A percentile compares a stretch with the other conserved stretches of the same genome.
These are phyloP conservation scores for Elaeagnus macrophylla DNA, from an alignment of 306 rosid species.

Conservation along the genomic window DNA sequence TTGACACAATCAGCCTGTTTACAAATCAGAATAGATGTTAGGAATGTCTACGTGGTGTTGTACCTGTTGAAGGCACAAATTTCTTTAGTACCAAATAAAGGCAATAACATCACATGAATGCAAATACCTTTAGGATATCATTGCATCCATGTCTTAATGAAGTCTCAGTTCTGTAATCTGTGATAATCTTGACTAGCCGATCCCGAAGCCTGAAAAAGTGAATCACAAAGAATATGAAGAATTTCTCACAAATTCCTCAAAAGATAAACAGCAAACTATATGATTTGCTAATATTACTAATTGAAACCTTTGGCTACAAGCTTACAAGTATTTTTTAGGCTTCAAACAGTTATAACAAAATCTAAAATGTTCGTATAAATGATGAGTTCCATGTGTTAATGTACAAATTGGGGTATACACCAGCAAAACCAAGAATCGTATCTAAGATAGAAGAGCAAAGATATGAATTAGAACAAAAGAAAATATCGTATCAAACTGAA, in stretches of 20 bases:
- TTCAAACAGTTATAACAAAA: too few relatives aligned
- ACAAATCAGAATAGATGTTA: constrained; percentile 20
- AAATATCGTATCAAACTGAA: constrained; percentile 10
- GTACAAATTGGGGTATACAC: background rate
- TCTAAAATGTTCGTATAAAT: too few relatives aligned
- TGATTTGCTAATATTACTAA: background rate
- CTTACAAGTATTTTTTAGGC: too few relatives aligned
- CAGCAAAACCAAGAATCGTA: background rate
- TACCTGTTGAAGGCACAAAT: too few relatives aligned
- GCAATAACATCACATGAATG: constrained; percentile 5
- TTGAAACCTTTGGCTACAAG: background rate
- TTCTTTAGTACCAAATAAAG: too few relatives aligned
- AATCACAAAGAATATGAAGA: constrained; percentile 7
- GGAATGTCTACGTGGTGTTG: constrained; percentile 6
- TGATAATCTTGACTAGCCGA: constrained; percentile 81
- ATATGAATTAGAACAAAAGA: background rate
- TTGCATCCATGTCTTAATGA: constrained; percentile 95
- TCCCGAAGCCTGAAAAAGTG: constrained; percentile 68
- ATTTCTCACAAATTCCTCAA: background rate
- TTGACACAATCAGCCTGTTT: constrained; percentile 85
- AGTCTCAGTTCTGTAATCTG: constrained; percentile 95
- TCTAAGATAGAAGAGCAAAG: constrained; percentile 1
- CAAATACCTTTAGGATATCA: constrained; percentile 77
- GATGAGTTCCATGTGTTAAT: too few relatives aligned
- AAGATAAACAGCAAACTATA: background rate